Percentiles rank a stretch among this genome's conserved stretches.
Conservation (phyloP, 192 early-diverging fungal genomes). For the Funneliformis mosseae region DNA sequence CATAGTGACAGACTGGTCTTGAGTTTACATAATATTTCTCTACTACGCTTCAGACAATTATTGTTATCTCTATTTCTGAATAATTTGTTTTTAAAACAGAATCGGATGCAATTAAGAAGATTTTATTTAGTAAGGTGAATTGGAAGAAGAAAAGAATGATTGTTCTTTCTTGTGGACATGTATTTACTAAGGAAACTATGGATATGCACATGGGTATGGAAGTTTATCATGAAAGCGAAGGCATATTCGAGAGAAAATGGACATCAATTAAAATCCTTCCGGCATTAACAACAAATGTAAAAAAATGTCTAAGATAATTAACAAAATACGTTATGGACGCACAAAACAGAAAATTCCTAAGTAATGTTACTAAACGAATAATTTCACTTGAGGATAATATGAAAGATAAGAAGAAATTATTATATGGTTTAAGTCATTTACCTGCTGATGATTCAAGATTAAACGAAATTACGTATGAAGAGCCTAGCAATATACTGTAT, state of each 20-base stretch:
- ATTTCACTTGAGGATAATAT: background rate
- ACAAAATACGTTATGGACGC: background rate
- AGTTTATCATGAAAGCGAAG: slow-evolving; percentile 39
- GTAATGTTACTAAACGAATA: too few species aligned
- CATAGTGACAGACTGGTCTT: too few species aligned
- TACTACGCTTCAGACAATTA: too few species aligned
- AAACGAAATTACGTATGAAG: too few species aligned
- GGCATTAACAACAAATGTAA: background rate
- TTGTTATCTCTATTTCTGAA: too few species aligned
- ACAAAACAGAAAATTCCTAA: slow-evolving; percentile 31
- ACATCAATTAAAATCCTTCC: background rate
- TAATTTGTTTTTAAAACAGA: too few species aligned
- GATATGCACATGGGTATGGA: slow-evolving; percentile 53
- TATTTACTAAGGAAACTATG: slow-evolving; percentile 51
- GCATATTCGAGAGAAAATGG: background rate
- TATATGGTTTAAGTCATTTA: background rate
- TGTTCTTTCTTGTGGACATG: slow-evolving; percentile 52
- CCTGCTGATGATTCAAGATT: too few species aligned
- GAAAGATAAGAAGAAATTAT: background rate
- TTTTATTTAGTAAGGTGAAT: slow-evolving; percentile 28
- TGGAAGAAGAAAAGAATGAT: slow-evolving; percentile 49
- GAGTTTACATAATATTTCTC: too few species aligned
- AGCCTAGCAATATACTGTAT: too few species aligned
- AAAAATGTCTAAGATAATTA: slow-evolving; percentile 20
- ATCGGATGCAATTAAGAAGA: too few species aligned